A percentile compares a stretch with the other conserved stretches of the same genome.
Evolutionary conservation across 129 eudicot genomes (phyloP).

Genomic region (Arctium lappa): DNA sequence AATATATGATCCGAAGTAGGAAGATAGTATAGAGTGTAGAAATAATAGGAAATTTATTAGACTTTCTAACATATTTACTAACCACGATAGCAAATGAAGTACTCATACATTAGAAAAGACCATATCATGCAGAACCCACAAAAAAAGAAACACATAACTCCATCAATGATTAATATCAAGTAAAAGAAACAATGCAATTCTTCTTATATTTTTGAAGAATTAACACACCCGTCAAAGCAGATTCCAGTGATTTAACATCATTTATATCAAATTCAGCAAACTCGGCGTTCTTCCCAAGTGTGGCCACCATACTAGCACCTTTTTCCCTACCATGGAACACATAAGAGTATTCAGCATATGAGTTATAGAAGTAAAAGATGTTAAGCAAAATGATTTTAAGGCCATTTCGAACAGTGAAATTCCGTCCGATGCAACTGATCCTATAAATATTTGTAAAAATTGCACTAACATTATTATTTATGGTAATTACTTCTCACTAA

Average conservation of each 20-base stretch:
- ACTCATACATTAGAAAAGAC: neutral
- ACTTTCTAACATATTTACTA: neutral
- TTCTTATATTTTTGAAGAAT: neutral
- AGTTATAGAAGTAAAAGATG: neutral
- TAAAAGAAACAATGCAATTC: neutral
- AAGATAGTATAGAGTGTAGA: neutral
- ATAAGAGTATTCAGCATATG: neutral
- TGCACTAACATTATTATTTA: neutral
- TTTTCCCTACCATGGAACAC: constrained; percentile 55
- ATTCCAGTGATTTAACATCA: constrained; percentile 51
- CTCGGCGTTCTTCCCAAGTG: constrained; percentile 61
- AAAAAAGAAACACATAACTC: neutral
- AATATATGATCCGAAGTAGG: neutral
- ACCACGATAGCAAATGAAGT: neutral
- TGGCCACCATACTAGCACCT: constrained; percentile 72
- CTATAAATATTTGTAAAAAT: neutral
- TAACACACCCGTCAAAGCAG: constrained; percentile 53
- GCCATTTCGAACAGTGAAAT: neutral
- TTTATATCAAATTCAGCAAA: constrained; percentile 66
- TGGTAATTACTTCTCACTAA: neutral
- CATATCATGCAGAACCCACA: neutral
- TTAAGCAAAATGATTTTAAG: neutral
- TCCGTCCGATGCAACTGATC: neutral
- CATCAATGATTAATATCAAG: neutral
- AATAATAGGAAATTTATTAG: neutral